Base-by-base conservation (phyloP, 2,329 filamentous ascomycete species). In the Leptographium procerum region DNA sequence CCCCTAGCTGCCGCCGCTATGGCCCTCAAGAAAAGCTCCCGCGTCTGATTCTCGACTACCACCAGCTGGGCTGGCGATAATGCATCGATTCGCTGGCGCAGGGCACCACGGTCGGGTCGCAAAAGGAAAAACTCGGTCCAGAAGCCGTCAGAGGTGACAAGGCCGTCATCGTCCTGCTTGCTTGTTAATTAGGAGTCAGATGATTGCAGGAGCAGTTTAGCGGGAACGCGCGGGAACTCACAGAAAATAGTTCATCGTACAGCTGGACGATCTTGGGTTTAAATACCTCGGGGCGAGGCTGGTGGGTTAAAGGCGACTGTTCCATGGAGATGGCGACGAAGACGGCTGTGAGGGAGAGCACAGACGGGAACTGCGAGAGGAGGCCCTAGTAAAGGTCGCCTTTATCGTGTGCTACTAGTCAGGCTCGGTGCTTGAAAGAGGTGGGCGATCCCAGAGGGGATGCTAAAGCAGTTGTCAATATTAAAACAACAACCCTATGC, bases 71-170 rank as follows among this genome's bases (percentile, higher is more conserved):
- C 85, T 7, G 90, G 82, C 56, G 81, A 80, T 47, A 94, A 75
- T n/a, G 80, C 76, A 62, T 85, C 82, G 61, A 99, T 75, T 53
- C 91, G 80, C 55, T 74, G 75, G 69, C 83, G 81, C 63, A 99
- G 75, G 54, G 84, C 81, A 5, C 77, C 70, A 57, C 83, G 80
- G 69, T 96, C 90, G 26, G 92, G 91, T 62, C 85, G 85, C 60
- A 96, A 78, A 43, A 99, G 80, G 71, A 99, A 99, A 74, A 99
- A 91, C 72, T 96, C 94, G 64, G 84, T 81, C 94, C 94, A 99
- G 74, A 96, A 99, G 50, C 91, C 92, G 61, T 96, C 90, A 0
- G 89, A 82, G 62, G 87, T 86, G 56, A 76, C 72, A 60, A 84
- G 81, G 61, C 87, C 80, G 57, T 84, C 81, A 74, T 88, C 60